Percentiles rank a stretch among this genome's conserved stretches.
phyloP scores from a whole-genome alignment of 495 filamentous ascomycete genomes.

The Venustampulla echinocandica region DNA sequence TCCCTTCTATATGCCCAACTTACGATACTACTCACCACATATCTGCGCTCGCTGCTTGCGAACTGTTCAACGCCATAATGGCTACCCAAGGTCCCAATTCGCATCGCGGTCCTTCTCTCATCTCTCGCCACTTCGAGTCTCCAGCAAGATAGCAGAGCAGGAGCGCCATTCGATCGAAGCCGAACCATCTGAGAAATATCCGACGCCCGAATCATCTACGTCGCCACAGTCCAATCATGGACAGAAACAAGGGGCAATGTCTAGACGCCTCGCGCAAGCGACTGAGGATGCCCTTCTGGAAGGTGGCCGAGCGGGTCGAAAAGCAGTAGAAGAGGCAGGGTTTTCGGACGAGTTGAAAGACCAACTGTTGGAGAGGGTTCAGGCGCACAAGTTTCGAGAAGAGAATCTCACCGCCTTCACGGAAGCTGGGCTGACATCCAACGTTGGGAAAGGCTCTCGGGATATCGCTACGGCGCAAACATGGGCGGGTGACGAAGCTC shows the following conservation, averaged over 20 bases:
- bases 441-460: conserved; percentile 65
- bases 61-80: conserved; percentile 9
- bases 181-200: background rate
- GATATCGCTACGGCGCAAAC: conserved; percentile 60
- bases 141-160: conserved; percentile 7
- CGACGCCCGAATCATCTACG: background rate
- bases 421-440: conserved; percentile 49
- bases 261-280: conserved; percentile 63
- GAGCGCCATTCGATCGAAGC: background rate
- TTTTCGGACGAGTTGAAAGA: conserved; percentile 81
- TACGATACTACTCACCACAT: too few species aligned
- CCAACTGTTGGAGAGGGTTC: conserved; percentile 64
- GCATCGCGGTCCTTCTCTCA: conserved; percentile 4
- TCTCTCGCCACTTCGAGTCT: conserved; percentile 13
- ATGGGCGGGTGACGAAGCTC: conserved; percentile 71
- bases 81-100: background rate
- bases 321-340: conserved; percentile 73
- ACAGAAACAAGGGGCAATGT: conserved; percentile 52
- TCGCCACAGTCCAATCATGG: background rate
- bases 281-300: conserved; percentile 70
- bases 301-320: conserved; percentile 59
- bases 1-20: too few species aligned
- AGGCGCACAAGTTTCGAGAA: conserved; percentile 57
- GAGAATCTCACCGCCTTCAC: conserved; percentile 64
- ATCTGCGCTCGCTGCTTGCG: conserved; percentile 19